Percentiles rank a stretch among this genome's conserved stretches.
These are phyloP conservation scores for Eucalyptus caleyi DNA, from an alignment of 345 rosid species.

Conservation along the genomic window DNA sequence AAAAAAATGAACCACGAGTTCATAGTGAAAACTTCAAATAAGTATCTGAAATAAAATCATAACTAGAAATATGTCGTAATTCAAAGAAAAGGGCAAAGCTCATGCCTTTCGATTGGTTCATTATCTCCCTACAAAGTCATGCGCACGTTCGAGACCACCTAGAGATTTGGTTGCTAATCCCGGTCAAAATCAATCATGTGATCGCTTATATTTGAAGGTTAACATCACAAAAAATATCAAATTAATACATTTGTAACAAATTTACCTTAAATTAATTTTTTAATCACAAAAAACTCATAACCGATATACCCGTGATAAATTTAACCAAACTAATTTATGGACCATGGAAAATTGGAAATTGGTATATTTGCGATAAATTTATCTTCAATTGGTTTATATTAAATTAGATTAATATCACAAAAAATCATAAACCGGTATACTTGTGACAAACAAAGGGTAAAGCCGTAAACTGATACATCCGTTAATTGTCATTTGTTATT, in stretches of 20 bases:
- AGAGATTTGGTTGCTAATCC: neutral
- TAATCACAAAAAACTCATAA: accelerated
- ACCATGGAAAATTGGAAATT: accelerated
- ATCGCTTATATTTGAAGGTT: accelerated
- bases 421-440: accelerated
- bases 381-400: too few species aligned
- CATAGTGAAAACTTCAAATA: neutral
- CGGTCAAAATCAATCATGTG: accelerated
- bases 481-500: accelerated
- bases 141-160: neutral
- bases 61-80: neutral
- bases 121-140: neutral
- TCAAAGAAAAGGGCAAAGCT: neutral
- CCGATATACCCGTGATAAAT: accelerated
- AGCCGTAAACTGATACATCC: accelerated
- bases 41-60: neutral
- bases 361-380: too few species aligned
- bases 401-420: too few species aligned
- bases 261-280: too few species aligned
- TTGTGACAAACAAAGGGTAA: too few species aligned
- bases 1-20: neutral
- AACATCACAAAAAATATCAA: too few species aligned
- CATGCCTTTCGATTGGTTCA: neutral
- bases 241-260: accelerated
- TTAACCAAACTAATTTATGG: too few species aligned